Percentiles rank a stretch among this genome's conserved stretches.
phyloP scores from a whole-genome alignment of 495 filamentous ascomycete genomes.

The Paragyromitra xinjiangensis region DNA sequence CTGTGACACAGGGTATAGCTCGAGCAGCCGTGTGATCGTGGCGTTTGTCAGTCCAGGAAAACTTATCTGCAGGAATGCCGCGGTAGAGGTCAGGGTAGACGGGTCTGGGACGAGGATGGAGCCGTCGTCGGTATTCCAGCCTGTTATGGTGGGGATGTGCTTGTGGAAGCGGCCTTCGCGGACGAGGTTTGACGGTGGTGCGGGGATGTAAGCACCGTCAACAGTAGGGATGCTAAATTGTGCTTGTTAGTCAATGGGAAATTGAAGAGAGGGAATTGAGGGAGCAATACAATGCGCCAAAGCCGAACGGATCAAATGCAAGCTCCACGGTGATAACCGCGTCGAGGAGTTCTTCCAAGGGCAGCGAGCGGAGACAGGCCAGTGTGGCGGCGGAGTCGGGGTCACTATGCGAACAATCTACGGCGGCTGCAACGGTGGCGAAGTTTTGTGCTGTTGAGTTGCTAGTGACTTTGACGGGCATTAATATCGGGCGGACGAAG shows the following conservation, averaged over 20 bases:
- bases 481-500: neutral
- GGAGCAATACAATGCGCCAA: neutral
- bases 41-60: neutral
- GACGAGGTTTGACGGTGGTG: neutral
- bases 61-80: neutral
- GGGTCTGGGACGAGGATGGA: neutral
- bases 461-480: conserved; percentile 48
- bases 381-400: neutral
- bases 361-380: conserved; percentile 20
- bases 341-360: neutral
- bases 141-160: neutral
- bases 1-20: neutral
- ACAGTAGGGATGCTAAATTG: neutral
- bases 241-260: neutral
- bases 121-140: conserved; percentile 1
- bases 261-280: neutral
- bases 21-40: neutral
- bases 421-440: conserved; percentile 6
- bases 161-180: conserved; percentile 4
- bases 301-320: neutral
- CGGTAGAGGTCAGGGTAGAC: neutral
- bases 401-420: conserved; percentile 15
- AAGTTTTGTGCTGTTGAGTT: conserved; percentile 55
- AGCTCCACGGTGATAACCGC: conserved; percentile 7
- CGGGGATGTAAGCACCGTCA: conserved; percentile 8